Conservation (phyloP, 2,329 filamentous ascomycete species). For the Lachnellula arida region DNA sequence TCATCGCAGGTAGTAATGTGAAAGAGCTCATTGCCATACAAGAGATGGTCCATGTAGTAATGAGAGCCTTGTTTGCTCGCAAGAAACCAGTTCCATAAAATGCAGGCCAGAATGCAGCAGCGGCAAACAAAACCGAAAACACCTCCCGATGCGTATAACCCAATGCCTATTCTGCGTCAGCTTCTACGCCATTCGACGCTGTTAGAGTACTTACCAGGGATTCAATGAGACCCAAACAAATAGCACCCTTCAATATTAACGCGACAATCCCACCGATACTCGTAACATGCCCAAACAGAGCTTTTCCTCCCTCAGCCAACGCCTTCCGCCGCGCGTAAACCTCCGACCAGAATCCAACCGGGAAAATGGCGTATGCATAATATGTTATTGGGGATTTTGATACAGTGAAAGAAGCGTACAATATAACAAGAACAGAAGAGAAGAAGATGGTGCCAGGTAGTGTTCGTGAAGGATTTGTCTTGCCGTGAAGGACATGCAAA, state of each 20-base stretch:
- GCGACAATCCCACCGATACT: slow-evolving; percentile 53
- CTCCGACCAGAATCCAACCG: slow-evolving; percentile 94
- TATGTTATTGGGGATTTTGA: slow-evolving; percentile 80
- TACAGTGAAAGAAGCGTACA: slow-evolving; percentile 76
- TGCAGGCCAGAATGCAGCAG: slow-evolving; percentile 74
- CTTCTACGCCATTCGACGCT: neutral
- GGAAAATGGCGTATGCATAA: slow-evolving; percentile 89
- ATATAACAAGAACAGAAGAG: slow-evolving; percentile 64
- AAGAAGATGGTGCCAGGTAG: slow-evolving; percentile 59
- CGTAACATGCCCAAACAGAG: slow-evolving; percentile 65
- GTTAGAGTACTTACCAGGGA: slow-evolving; percentile 56
- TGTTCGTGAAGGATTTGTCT: slow-evolving; percentile 59
- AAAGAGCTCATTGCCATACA: slow-evolving; percentile 86
- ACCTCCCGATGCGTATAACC: slow-evolving; percentile 90
- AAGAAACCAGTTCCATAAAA: slow-evolving; percentile 72
- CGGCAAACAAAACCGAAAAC: slow-evolving; percentile 72
- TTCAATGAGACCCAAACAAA: slow-evolving; percentile 72
- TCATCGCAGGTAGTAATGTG: slow-evolving; percentile 82
- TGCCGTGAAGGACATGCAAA: slow-evolving; percentile 75
- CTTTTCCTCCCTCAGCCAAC: slow-evolving; percentile 59
- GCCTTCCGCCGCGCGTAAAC: slow-evolving; percentile 74
- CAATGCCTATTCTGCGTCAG: slow-evolving; percentile 57
- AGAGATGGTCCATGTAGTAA: slow-evolving; percentile 67
- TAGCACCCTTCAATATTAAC: slow-evolving; percentile 57
- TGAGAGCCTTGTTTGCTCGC: slow-evolving; percentile 57